Evolutionary conservation across 306 rosid genomes (phyloP).

Genomic region (Datisca glomerata): DNA sequence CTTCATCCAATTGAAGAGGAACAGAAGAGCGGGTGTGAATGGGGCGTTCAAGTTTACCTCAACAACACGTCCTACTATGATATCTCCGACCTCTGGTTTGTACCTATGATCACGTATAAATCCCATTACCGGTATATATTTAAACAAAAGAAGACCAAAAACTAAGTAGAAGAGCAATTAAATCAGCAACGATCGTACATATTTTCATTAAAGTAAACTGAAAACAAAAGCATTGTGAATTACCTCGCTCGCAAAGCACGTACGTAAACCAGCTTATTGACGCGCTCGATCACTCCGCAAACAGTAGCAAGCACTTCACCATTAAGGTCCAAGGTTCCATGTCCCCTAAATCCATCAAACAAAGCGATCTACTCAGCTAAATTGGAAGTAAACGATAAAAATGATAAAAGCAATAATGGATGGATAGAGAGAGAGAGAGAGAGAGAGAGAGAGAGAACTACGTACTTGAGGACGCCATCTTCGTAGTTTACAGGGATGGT

Average conservation of each 20-base stretch:
- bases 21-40: neutral
- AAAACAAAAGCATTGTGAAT: neutral
- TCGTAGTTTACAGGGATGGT: slow-evolving; percentile 68
- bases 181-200: neutral
- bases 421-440: no score
- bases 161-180: slow-evolving; percentile 1
- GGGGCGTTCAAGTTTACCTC: slow-evolving; percentile 50
- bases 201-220: slow-evolving; percentile 2
- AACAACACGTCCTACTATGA: slow-evolving; percentile 65
- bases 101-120: slow-evolving; percentile 29
- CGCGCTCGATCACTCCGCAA: slow-evolving; percentile 82
- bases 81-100: slow-evolving; percentile 95
- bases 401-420: neutral
- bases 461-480: slow-evolving; percentile 46
- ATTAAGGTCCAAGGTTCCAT: slow-evolving; percentile 64
- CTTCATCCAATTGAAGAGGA: neutral
- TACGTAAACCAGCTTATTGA: slow-evolving; percentile 84
- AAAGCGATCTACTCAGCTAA: neutral
- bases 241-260: slow-evolving; percentile 69
- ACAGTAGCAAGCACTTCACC: slow-evolving; percentile 72
- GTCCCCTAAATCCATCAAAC: slow-evolving; percentile 40
- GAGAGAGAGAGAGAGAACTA: slow-evolving; percentile 2
- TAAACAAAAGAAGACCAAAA: neutral
- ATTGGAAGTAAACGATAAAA: neutral
- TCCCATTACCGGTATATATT: neutral